Evolutionary conservation across 1,284 basidiomycete genomes (phyloP).

Genomic region (Boletus albobrunnescens): DNA sequence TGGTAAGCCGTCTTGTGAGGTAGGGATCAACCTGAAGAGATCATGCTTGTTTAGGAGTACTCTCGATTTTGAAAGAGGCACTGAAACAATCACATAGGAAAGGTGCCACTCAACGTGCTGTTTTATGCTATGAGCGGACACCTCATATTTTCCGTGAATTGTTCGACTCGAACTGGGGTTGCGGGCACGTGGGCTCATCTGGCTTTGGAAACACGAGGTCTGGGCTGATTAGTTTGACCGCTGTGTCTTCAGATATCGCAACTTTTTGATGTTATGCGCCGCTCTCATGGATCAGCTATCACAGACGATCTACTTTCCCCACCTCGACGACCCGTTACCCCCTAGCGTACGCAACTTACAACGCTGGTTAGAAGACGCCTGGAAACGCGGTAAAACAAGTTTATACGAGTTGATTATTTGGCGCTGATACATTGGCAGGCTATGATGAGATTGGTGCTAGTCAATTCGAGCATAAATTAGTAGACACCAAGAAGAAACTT

Average conservation of each 20-base stretch:
- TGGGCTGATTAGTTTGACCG: constrained; percentile 3
- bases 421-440: constrained; percentile 40
- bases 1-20: constrained; percentile 41
- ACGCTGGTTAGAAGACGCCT: constrained; percentile 74
- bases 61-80: constrained; percentile 58
- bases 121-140: constrained; percentile 58
- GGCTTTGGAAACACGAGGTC: not conserved
- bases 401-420: not conserved
- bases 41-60: constrained; percentile 48
- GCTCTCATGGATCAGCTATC: constrained; percentile 61
- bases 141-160: constrained; percentile 57
- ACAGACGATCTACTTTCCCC: constrained; percentile 57
- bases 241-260: constrained; percentile 65
- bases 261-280: constrained; percentile 79
- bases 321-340: constrained; percentile 51
- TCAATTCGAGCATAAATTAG: constrained; percentile 55
- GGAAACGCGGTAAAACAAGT: constrained; percentile 52
- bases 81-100: constrained; percentile 50
- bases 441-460: constrained; percentile 67
- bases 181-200: constrained; percentile 49
- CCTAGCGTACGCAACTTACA: constrained; percentile 76
- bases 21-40: constrained; percentile 4
- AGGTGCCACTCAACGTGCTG: constrained; percentile 54
- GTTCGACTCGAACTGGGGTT: constrained; percentile 70
- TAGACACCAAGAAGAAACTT: constrained; percentile 71